A percentile compares a stretch with the other conserved stretches of the same genome.
Evolutionary conservation across 2,329 filamentous ascomycete genomes (phyloP).

Genomic region (Penicillium sp.): DNA sequence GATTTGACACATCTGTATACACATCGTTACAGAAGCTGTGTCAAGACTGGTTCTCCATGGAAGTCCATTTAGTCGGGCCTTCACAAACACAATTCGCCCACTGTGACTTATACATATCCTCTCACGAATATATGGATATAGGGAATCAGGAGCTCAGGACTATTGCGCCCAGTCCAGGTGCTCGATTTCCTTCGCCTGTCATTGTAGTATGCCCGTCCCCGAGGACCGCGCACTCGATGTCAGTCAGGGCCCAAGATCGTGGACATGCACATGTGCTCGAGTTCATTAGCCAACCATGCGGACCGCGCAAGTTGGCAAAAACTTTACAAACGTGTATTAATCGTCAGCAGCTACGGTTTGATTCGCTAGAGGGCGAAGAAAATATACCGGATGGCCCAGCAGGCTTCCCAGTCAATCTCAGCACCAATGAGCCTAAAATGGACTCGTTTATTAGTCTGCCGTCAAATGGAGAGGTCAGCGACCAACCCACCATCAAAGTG

Average conservation of each 20-base stretch:
- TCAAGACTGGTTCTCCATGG: slow-evolving; percentile 18
- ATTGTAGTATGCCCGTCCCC: slow-evolving; percentile 28
- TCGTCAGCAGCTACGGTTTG: slow-evolving; percentile 5
- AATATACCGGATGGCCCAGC: neutral
- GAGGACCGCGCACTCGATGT: slow-evolving; percentile 19
- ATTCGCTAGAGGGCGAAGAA: neutral
- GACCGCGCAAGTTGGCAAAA: slow-evolving; percentile 32
- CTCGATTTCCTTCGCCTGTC: slow-evolving; percentile 15
- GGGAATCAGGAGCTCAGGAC: slow-evolving; percentile 6
- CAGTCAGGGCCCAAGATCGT: neutral
- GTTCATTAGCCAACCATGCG: slow-evolving; percentile 34
- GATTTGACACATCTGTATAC: slow-evolving; percentile 10
- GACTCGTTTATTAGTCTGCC: neutral
- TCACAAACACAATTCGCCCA: neutral
- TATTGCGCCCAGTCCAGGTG: neutral
- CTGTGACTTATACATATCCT: slow-evolving; percentile 25
- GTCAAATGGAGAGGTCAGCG: neutral
- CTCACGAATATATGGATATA: slow-evolving; percentile 17
- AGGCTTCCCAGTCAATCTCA: neutral
- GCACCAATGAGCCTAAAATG: neutral
- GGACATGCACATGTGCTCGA: slow-evolving; percentile 22
- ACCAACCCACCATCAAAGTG: neutral
- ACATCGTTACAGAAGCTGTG: slow-evolving; percentile 21
- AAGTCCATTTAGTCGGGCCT: slow-evolving; percentile 2
- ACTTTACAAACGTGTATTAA: slow-evolving; percentile 20